Percentiles rank a stretch among this genome's conserved stretches.
Conservation (phyloP, 1,284 basidiomycete genomes). For the Pterula multifida region DNA sequence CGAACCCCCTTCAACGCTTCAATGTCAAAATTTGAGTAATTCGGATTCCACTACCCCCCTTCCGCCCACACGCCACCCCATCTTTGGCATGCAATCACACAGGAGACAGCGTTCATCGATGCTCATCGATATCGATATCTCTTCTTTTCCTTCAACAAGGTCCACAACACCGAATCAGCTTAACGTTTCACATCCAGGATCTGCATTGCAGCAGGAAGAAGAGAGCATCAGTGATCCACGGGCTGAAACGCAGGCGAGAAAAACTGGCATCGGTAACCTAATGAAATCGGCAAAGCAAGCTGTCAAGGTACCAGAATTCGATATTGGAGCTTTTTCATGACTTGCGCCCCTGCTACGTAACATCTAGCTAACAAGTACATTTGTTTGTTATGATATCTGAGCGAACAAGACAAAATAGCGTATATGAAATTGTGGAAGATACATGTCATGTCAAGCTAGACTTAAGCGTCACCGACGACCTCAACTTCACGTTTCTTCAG, state of each 20-base stretch:
- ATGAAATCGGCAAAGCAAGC: constrained; percentile 85
- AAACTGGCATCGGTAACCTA: constrained; percentile 67
- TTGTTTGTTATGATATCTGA: not conserved
- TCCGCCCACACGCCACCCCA: not conserved
- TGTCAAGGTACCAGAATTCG: constrained; percentile 75
- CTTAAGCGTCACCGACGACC: no score
- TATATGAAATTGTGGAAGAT: constrained; percentile 8
- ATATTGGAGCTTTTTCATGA: constrained; percentile 65
- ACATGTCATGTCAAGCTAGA: constrained; percentile 22
- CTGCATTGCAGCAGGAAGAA: constrained; percentile 19
- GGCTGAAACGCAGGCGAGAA: constrained; percentile 41
- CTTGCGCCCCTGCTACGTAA: not conserved
- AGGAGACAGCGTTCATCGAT: constrained; percentile 58
- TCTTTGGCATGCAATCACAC: constrained; percentile 26
- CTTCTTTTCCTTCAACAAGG: constrained; percentile 48
- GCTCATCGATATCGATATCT: constrained; percentile 80
- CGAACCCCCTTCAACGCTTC: constrained; percentile 49
- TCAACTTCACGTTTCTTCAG: constrained; percentile 78
- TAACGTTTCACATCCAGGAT: constrained; percentile 8
- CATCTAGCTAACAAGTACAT: constrained; percentile 1
- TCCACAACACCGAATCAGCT: constrained; percentile 30
- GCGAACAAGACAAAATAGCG: constrained; percentile 8
- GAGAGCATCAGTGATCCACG: constrained; percentile 24
- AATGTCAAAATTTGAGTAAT: constrained; percentile 14
- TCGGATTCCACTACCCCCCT: constrained; percentile 7